A percentile compares a stretch with the other conserved stretches of the same genome.
Evolutionary conservation across 75 land plant species (phyloP).

Genomic region (Pinus taeda): DNA sequence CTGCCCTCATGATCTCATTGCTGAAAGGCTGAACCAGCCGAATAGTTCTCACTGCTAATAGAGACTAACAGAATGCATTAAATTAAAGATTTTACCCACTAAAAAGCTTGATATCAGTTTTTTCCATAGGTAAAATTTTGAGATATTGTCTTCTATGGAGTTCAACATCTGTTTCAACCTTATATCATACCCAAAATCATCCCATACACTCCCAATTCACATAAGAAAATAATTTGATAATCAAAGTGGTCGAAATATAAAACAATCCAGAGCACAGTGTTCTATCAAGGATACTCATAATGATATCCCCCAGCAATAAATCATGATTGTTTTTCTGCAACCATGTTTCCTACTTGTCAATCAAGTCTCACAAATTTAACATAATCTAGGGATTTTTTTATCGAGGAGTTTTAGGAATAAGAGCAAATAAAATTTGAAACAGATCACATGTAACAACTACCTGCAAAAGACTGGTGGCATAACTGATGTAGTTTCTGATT

Average conservation of each 20-base stretch:
- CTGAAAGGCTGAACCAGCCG: background rate
- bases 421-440: background rate
- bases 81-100: background rate
- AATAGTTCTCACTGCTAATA: background rate
- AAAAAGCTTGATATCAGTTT: background rate
- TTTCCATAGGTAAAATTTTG: background rate
- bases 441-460: conserved; percentile 3
- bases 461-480: conserved; percentile 46
- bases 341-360: too few relatives aligned
- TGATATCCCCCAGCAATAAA: too few relatives aligned
- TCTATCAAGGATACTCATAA: background rate
- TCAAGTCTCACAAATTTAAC: background rate
- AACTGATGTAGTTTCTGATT: conserved; percentile 55
- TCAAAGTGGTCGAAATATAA: background rate
- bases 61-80: background rate
- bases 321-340: too few relatives aligned
- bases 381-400: background rate
- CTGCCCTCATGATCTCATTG: background rate
- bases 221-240: too few relatives aligned
- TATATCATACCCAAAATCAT: background rate
- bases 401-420: background rate
- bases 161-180: background rate
- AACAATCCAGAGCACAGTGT: background rate
- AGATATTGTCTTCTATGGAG: background rate
- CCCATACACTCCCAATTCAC: background rate